Percentiles rank a stretch among this genome's conserved stretches.
Conservation (phyloP, 2,329 filamentous ascomycete species). For the Scedosporium minutisporum region DNA sequence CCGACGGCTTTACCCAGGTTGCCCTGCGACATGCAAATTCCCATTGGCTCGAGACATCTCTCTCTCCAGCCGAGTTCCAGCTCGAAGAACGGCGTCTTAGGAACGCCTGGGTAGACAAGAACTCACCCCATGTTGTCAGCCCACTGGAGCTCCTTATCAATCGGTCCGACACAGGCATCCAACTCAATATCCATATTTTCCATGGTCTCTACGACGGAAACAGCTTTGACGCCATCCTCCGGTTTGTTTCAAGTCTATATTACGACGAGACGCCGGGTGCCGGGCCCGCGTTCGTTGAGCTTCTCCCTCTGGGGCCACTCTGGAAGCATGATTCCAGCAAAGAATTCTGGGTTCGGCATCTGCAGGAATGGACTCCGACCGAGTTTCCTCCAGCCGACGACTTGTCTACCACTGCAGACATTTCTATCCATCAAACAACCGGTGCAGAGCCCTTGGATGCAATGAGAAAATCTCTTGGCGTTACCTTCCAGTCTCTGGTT, state of each 20-base stretch:
- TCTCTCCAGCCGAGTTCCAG: background rate
- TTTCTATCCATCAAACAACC: slow-evolving; percentile 19
- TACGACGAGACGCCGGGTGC: slow-evolving; percentile 12
- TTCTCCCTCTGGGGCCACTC: slow-evolving; percentile 62
- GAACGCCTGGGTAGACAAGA: slow-evolving; percentile 42
- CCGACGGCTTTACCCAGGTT: slow-evolving; percentile 69
- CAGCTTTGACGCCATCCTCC: slow-evolving; percentile 61
- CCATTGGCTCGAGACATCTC: slow-evolving; percentile 32
- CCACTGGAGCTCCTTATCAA: slow-evolving; percentile 45
- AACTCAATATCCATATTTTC: slow-evolving; percentile 62
- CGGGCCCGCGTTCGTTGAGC: slow-evolving; percentile 53
- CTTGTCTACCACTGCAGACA: background rate
- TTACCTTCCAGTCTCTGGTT: slow-evolving; percentile 70
- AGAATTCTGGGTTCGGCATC: slow-evolving; percentile 58
- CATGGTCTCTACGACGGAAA: slow-evolving; percentile 82
- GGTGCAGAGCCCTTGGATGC: slow-evolving; percentile 35
- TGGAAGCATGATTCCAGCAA: slow-evolving; percentile 27
- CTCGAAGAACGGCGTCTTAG: slow-evolving; percentile 15
- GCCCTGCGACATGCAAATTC: slow-evolving; percentile 37
- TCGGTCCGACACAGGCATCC: slow-evolving; percentile 12
- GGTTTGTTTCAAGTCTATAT: slow-evolving; percentile 33
- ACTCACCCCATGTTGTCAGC: slow-evolving; percentile 34
- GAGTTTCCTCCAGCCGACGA: slow-evolving; percentile 10
- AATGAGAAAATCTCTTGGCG: slow-evolving; percentile 49
- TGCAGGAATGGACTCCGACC: slow-evolving; percentile 25